A percentile compares a stretch with the other conserved stretches of the same genome.
Evolutionary conservation across 208 protist genomes (phyloP).

Genomic region (Leptomonas pyrrhocoris): DNA sequence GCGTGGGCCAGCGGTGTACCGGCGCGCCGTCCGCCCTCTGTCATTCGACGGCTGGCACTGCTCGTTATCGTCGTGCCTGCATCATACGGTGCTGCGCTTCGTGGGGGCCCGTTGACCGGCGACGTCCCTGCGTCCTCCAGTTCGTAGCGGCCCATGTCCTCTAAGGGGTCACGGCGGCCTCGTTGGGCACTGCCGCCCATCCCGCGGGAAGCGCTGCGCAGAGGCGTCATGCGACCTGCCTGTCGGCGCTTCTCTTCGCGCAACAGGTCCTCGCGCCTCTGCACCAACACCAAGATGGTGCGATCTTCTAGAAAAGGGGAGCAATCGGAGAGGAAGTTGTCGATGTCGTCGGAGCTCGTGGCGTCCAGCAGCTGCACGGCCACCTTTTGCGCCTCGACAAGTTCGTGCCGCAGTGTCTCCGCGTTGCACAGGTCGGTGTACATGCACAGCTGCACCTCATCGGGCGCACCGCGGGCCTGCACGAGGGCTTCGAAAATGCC

Average conservation of each 20-base stretch:
- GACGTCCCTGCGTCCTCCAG: conserved; percentile 7
- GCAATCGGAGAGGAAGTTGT: conserved; percentile 63
- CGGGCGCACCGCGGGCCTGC: conserved; percentile 39
- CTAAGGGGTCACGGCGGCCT: conserved; percentile 3
- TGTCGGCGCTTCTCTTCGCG: conserved; percentile 8
- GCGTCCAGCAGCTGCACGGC: conserved; percentile 44
- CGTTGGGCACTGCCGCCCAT: not conserved
- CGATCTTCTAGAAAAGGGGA: conserved; percentile 56
- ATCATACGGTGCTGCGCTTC: not conserved
- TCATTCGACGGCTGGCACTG: not conserved
- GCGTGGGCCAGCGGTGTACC: not conserved
- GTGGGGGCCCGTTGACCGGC: not conserved
- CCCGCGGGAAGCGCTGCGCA: not conserved
- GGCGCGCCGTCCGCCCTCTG: not conserved
- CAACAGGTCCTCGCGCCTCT: conserved; percentile 56
- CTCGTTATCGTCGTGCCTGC: not conserved
- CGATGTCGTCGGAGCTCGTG: conserved; percentile 39
- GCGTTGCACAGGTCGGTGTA: conserved; percentile 70
- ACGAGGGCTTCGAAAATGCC: conserved; percentile 60
- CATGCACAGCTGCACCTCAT: conserved; percentile 65
- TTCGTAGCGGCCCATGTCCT: conserved; percentile 11
- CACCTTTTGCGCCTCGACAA: conserved; percentile 41
- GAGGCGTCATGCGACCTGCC: conserved; percentile 12
- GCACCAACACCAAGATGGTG: conserved; percentile 58
- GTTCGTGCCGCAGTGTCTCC: conserved; percentile 54